Evolutionary conservation across 768 basidiomycete species (phyloP).

Genomic region (Trametes coccinea): DNA sequence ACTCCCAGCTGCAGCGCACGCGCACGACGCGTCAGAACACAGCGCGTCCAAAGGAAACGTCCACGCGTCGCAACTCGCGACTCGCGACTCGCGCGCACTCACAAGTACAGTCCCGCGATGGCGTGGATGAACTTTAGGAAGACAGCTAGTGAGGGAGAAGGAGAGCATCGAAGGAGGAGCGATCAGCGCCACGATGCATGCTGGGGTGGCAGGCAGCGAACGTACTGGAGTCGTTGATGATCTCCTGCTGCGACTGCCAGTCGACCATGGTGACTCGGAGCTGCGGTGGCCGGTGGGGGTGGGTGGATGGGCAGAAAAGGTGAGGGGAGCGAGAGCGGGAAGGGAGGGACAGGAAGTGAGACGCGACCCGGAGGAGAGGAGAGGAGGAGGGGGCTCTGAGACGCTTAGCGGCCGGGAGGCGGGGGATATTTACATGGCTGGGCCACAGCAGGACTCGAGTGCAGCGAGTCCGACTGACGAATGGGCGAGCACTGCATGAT

Average conservation of each 20-base stretch:
- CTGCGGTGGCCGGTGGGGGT: background rate
- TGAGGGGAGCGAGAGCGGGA: background rate
- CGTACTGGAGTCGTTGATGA: slow-evolving; percentile 40
- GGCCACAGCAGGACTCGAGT: background rate
- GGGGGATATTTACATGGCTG: slow-evolving; percentile 16
- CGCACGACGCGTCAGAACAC: slow-evolving; percentile 1
- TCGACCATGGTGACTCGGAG: slow-evolving; percentile 34
- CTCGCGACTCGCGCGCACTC: background rate
- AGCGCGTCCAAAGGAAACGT: background rate
- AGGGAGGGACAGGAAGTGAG: slow-evolving; percentile 13
- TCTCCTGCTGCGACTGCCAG: slow-evolving; percentile 41
- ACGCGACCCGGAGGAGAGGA: slow-evolving; percentile 9
- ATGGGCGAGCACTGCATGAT: background rate
- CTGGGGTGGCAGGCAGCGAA: background rate
- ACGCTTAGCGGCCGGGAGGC: background rate
- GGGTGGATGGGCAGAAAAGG: background rate
- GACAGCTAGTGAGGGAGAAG: slow-evolving; percentile 30
- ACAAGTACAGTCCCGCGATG: slow-evolving; percentile 47
- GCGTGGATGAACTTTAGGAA: slow-evolving; percentile 45
- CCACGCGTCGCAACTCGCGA: no score
- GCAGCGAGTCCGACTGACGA: background rate
- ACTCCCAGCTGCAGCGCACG: slow-evolving; percentile 42
- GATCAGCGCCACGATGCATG: background rate
- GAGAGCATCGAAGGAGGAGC: background rate
- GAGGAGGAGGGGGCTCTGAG: slow-evolving; percentile 13